A percentile compares a stretch with the other conserved stretches of the same genome.
These are phyloP conservation scores for Pythium myriotylum DNA, from an alignment of 352 stramenopile genomes.

Conservation along the genomic window DNA sequence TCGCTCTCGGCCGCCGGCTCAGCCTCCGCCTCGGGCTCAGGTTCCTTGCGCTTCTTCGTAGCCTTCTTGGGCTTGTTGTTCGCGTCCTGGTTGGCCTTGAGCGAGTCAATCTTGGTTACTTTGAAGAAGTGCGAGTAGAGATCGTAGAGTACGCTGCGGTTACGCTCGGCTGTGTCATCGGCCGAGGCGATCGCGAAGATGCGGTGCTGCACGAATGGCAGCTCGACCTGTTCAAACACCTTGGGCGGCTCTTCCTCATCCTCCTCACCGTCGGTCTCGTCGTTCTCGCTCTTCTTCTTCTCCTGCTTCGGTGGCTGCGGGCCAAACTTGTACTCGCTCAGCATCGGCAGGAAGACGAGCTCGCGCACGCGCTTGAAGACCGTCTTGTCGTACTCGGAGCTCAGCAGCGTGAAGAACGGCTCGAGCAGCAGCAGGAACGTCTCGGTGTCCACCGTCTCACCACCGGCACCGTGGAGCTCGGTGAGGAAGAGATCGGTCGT, in stretches of 20 bases:
- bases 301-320: constrained; percentile 38
- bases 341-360: constrained; percentile 71
- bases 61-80: constrained; percentile 24
- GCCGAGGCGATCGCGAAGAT: constrained; percentile 79
- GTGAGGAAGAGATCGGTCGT: constrained; percentile 73
- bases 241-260: constrained; percentile 58
- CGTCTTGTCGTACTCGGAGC: constrained; percentile 77
- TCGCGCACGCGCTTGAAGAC: constrained; percentile 82
- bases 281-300: constrained; percentile 27
- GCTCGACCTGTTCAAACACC: constrained; percentile 63
- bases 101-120: constrained; percentile 74
- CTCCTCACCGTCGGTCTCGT: constrained; percentile 43
- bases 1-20: constrained; percentile 6
- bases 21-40: constrained; percentile 1
- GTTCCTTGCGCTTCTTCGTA: constrained; percentile 37
- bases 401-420: constrained; percentile 81
- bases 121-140: constrained; percentile 77
- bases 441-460: constrained; percentile 52
- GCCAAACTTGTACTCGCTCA: constrained; percentile 73
- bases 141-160: constrained; percentile 76
- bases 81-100: constrained; percentile 49
- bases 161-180: constrained; percentile 76
- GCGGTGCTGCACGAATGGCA: constrained; percentile 73
- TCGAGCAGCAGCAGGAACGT: constrained; percentile 76
- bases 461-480: constrained; percentile 62